Conservation (phyloP, 345 rosid species). For the Citrus unshiu region DNA sequence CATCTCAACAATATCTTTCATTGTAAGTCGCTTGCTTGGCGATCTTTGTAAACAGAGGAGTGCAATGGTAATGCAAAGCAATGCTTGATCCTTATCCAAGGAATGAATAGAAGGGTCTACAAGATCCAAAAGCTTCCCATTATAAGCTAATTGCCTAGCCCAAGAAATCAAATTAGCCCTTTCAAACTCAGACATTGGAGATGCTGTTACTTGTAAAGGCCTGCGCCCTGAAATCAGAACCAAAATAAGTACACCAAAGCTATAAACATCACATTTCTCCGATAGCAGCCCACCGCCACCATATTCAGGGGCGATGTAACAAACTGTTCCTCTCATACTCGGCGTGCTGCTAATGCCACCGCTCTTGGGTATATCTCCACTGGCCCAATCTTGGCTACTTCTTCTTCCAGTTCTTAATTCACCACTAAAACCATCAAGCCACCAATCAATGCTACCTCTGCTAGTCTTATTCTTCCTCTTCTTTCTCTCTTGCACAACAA, state of each 20-base stretch:
- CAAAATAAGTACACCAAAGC: constrained; percentile 69
- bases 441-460: constrained; percentile 66
- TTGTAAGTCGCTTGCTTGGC: constrained; percentile 56
- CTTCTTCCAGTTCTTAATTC: constrained; percentile 43
- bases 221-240: constrained; percentile 71
- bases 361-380: constrained; percentile 64
- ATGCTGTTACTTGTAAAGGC: constrained; percentile 70
- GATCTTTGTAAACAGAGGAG: constrained; percentile 70
- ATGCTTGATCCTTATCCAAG: constrained; percentile 54
- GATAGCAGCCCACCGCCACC: constrained; percentile 67
- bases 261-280: constrained; percentile 73
- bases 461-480: constrained; percentile 45
- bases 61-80: constrained; percentile 69
- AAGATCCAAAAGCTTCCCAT: constrained; percentile 65
- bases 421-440: constrained; percentile 70
- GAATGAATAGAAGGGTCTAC: constrained; percentile 62
- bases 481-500: constrained; percentile 26
- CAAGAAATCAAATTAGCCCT: constrained; percentile 79
- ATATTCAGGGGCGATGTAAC: constrained; percentile 79
- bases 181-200: constrained; percentile 77
- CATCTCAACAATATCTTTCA: constrained; percentile 69
- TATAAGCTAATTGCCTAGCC: constrained; percentile 69
- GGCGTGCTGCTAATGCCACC: constrained; percentile 81
- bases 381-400: constrained; percentile 60
- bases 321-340: constrained; percentile 85